A percentile compares a stretch with the other conserved stretches of the same genome.
These are phyloP conservation scores for Ephemerocybe angulata DNA, from an alignment of 768 basidiomycete genomes.

Conservation along the genomic window DNA sequence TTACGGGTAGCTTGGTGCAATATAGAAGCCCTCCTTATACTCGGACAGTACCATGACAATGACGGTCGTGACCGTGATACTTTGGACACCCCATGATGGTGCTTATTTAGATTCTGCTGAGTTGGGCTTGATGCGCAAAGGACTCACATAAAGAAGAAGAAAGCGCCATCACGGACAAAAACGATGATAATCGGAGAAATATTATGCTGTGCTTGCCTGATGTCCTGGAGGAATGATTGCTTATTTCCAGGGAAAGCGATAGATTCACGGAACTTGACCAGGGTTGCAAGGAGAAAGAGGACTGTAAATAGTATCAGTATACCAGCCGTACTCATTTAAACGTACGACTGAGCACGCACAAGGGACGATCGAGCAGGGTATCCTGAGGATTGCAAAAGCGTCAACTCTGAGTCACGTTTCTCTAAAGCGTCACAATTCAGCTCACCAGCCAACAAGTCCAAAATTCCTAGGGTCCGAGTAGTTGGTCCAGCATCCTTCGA, in stretches of 20 bases:
- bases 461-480: neutral
- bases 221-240: neutral
- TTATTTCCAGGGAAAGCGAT: neutral
- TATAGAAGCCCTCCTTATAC: too few species aligned
- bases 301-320: too few species aligned
- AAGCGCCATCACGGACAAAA: neutral
- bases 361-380: neutral
- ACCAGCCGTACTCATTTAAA: neutral
- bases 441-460: neutral
- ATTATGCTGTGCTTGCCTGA: neutral
- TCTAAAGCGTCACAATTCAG: too few species aligned
- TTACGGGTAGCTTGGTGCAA: too few species aligned
- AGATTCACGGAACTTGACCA: neutral
- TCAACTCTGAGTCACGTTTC: too few species aligned
- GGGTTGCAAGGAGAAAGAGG: neutral
- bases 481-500: neutral
- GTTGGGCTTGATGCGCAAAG: too few species aligned
- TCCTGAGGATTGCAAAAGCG: too few species aligned
- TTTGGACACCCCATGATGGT: too few species aligned
- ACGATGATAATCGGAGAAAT: neutral
- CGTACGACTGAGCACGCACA: neutral
- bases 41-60: too few species aligned
- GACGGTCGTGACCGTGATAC: too few species aligned
- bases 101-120: too few species aligned
- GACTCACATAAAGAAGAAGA: neutral